Evolutionary conservation across 2,329 filamentous ascomycete species (phyloP), one percentile per base, ranked within the genome.

Genomic region (Helicocarpus griseus): DNA sequence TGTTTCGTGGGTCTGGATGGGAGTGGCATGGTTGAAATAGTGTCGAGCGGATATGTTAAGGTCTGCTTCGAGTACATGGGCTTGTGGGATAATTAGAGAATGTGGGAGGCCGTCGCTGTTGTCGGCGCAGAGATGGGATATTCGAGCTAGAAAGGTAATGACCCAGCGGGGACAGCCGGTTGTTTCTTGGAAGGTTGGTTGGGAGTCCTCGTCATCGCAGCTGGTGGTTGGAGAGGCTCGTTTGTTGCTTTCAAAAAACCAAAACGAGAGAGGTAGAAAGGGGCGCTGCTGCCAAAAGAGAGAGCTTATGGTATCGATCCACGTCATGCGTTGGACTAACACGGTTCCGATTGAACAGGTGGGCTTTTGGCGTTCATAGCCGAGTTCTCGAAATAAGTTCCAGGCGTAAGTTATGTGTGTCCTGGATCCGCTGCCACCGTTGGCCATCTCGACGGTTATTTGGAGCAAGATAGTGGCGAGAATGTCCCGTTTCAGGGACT

Each of bases 121-220:
- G 31, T 48, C 45, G 14, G 45, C 45, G 19, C 8, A n/a, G 7
- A 48, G 45, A 33, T 48, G 45, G 5, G 45, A 48, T 11, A 48
- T 48, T 9, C 45, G 17, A 2, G 45, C 45, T 24, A 48, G 45
- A 24, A 36, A 29, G 21, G 45, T 35, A 14, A 48, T 48, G 19
- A 48, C 31, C 45, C 45, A 48, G 29, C 36, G 45, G 5, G 45
- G 45, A n/a, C 45, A 48, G 31, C 45, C 45, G 29, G 45, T 48
- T 6, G 45, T 48, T 36, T 48, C 45, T 38, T 48, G 45, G 31
- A 48, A 31, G 19, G 45, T 48, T 14, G 45, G 43, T n/a, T 28
- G 29, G 11, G 29, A 48, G 31, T n/a, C 28, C 14, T 36, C 44
- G 13, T 24, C 38, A 4, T 14, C 11, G 19, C 17, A 2, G 24